These are phyloP conservation scores for Taphrina communis DNA, from an alignment of 1,139 yeast genomes.

Conservation along the genomic window DNA sequence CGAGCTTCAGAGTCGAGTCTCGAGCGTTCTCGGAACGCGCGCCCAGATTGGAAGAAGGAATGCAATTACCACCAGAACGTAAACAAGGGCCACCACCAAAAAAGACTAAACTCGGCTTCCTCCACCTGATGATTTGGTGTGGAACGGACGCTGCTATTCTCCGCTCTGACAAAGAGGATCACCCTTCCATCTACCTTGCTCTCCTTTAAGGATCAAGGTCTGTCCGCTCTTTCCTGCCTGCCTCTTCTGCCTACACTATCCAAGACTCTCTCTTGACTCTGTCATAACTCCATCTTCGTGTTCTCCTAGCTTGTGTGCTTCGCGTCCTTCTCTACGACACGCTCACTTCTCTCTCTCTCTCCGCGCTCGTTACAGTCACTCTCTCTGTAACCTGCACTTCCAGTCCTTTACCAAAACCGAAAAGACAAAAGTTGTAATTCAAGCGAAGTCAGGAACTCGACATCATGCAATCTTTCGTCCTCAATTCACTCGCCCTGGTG, in stretches of 20 bases:
- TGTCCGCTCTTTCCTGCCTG: not conserved
- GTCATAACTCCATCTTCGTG: not conserved
- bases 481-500: constrained; percentile 22
- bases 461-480: constrained; percentile 28
- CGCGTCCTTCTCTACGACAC: not conserved
- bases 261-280: not conserved
- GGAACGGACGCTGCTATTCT: not conserved
- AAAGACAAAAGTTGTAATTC: not conserved
- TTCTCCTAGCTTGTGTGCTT: not conserved
- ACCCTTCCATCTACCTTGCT: not conserved
- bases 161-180: not conserved
- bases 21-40: not conserved
- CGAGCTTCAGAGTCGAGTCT: too few species aligned
- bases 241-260: not conserved
- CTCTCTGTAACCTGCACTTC: not conserved
- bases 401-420: not conserved
- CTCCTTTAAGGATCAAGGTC: not conserved
- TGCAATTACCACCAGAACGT: constrained; percentile 9
- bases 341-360: constrained; percentile 1
- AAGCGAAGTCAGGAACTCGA: not conserved
- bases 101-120: not conserved
- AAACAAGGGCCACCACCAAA: not conserved
- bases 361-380: constrained; percentile 8
- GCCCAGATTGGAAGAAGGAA: not conserved
- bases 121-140: not conserved